Evolutionary conservation across 768 basidiomycete species (phyloP), one percentile per base, ranked within the genome.

Genomic region (Tremella mesenterica): DNA sequence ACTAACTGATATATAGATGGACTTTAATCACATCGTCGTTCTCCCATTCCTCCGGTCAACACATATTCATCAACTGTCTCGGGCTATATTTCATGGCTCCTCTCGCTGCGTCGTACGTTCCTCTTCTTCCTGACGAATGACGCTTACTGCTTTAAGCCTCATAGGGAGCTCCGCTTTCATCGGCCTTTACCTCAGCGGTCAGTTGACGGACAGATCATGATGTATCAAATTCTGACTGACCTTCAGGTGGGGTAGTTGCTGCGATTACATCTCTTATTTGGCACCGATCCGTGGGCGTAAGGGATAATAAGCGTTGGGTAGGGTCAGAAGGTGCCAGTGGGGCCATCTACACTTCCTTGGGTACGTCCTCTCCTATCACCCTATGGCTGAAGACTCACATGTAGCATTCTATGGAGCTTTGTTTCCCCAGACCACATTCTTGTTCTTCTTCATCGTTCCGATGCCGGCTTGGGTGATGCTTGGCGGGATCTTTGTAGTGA

Each of bases 61-160:
- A 73, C 41, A 71, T 73, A 55, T 63, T 70, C 53, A 52, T 73
- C 18, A 73, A 73, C 53, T 64, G 61, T 28, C 48, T 73, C 25
- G 66, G 71, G 30, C 48, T 73, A 9, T 73, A 69, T 52, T 73
- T 73, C 52, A 50, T 73, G 16, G 67, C 67, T 38, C 71, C 71
- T 0, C 59, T 61, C 6, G 65, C 63, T 0, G 66, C 64, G 8
- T 52, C 54, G 70, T 71, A 30, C 23, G 59, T 52, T n/a, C 25
- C 16, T n/a, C 25, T 29, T 34, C 18, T 6, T 46, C 13, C 27
- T 21, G 18, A 34, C 36, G 6, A 10, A 27, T 39, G 28, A 33
- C 12, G 9, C 26, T 28, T 10, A 1, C 1, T 28, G 28, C 45
- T 3, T 10, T 2, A n/a, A 70, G 71, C 3, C 25, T 69, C 14